phyloP scores from a whole-genome alignment of 176 grass and related monocot species.

The Secale cereale region DNA sequence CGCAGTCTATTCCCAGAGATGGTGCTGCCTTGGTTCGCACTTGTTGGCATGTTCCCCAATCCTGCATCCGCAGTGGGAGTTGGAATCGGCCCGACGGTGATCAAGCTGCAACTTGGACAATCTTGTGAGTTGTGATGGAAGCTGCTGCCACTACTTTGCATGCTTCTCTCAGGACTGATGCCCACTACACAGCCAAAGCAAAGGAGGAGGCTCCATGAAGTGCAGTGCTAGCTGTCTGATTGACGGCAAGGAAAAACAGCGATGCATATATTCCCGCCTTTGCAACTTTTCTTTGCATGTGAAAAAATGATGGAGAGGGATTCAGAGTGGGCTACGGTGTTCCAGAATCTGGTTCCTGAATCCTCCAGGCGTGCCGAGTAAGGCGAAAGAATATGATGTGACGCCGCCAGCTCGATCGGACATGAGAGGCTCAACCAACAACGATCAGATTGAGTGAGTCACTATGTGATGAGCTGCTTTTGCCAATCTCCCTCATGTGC shows the following conservation, averaged over 20 bases:
- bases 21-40: constrained; percentile 46
- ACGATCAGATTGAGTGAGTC: neutral
- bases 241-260: constrained; percentile 25
- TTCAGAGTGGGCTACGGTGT: constrained; percentile 3
- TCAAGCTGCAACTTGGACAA: constrained; percentile 24
- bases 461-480: too few species aligned
- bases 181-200: constrained; percentile 11
- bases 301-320: constrained; percentile 1
- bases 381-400: neutral
- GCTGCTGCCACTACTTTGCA: constrained; percentile 21
- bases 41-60: constrained; percentile 40
- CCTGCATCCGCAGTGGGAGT: neutral
- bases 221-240: constrained; percentile 40
- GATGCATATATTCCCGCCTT: constrained; percentile 20
- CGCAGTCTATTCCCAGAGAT: constrained; percentile 34
- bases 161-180: constrained; percentile 6
- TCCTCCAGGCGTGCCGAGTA: neutral
- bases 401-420: neutral
- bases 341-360: constrained; percentile 24
- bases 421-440: neutral
- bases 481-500: too few species aligned
- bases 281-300: constrained; percentile 17
- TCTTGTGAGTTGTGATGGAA: constrained; percentile 40
- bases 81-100: constrained; percentile 4
- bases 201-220: constrained; percentile 20